phyloP scores from a whole-genome alignment of 2,329 filamentous ascomycete genomes.

The Aspergillus sp. region DNA sequence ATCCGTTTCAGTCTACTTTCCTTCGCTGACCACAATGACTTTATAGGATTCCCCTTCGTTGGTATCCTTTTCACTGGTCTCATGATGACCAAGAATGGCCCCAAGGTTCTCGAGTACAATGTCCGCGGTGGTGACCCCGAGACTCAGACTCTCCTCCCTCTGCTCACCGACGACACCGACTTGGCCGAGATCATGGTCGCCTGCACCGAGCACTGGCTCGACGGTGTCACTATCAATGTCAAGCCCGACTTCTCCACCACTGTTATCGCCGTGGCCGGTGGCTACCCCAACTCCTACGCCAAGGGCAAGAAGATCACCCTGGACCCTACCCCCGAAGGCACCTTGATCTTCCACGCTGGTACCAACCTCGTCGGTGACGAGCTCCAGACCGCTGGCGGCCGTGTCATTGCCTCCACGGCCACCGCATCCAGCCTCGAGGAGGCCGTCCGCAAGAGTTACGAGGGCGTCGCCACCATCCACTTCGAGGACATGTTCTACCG shows the following conservation, averaged over 20 bases:
- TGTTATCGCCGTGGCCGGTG: constrained; percentile 88
- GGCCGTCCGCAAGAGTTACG: constrained; percentile 86
- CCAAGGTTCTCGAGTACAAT: constrained; percentile 89
- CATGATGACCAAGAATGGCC: constrained; percentile 82
- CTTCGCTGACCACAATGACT: constrained; percentile 2
- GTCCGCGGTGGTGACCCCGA: constrained; percentile 91
- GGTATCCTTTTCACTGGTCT: constrained; percentile 63
- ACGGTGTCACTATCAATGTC: constrained; percentile 68
- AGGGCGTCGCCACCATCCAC: constrained; percentile 74
- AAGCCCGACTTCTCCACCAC: constrained; percentile 76
- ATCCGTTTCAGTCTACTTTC: constrained; percentile 69
- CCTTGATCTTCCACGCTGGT: constrained; percentile 89
- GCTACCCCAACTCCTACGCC: constrained; percentile 83
- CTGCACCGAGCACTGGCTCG: constrained; percentile 74
- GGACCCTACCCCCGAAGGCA: constrained; percentile 57
- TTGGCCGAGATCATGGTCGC: constrained; percentile 86
- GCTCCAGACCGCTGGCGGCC: constrained; percentile 78
- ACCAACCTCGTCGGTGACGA: constrained; percentile 66
- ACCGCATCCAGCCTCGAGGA: constrained; percentile 73
- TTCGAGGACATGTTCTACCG: constrained; percentile 91
- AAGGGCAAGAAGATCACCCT: constrained; percentile 71
- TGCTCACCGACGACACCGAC: constrained; percentile 77
- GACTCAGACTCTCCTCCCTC: constrained; percentile 79
- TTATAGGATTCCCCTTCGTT: constrained; percentile 44
- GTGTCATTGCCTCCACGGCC: constrained; percentile 91